Conservation (phyloP, 768 basidiomycete species). For the Suillus paluster region DNA sequence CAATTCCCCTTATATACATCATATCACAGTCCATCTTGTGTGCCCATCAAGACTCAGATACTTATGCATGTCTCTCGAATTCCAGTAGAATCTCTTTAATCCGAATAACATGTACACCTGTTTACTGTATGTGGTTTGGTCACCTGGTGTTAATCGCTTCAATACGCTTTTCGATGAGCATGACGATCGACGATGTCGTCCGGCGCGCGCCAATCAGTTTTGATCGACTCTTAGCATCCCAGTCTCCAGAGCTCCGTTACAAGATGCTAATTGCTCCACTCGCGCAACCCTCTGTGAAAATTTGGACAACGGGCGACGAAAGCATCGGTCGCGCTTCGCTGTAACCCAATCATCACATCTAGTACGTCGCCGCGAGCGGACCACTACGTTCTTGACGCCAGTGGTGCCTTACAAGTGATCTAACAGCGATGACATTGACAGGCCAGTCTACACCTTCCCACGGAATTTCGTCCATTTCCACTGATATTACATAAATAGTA, state of each 20-base stretch:
- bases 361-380: neutral
- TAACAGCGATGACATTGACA: neutral
- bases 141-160: no score
- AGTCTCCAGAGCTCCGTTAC: no score
- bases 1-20: no score
- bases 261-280: no score
- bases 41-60: no score
- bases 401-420: neutral
- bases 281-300: neutral
- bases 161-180: neutral
- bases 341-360: neutral
- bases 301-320: neutral
- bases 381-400: neutral
- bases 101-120: no score
- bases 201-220: neutral
- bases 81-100: no score
- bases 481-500: no score
- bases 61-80: no score
- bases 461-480: neutral
- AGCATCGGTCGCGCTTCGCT: no score
- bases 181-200: neutral
- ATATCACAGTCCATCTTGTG: no score
- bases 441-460: neutral
- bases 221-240: neutral
- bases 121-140: neutral